Conservation (phyloP, 108 stramenopile species). For the Nitzschia palea region DNA sequence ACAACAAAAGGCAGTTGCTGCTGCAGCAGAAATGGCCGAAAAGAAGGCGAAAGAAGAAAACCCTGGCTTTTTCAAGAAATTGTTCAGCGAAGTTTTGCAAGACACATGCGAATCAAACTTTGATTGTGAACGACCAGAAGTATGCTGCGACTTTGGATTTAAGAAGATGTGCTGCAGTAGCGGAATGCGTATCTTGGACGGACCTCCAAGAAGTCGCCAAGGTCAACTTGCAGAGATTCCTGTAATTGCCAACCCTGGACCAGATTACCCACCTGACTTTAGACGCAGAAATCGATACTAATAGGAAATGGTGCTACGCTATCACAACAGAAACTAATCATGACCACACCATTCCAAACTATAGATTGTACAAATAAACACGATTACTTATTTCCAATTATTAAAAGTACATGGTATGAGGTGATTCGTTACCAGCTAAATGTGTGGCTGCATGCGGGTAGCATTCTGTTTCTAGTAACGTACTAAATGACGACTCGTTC, state of each 20-base stretch:
- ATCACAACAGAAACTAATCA: too few relatives aligned
- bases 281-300: not conserved
- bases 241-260: conserved; percentile 27
- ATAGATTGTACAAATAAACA: too few relatives aligned
- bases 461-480: too few relatives aligned
- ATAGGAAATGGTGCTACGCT: too few relatives aligned
- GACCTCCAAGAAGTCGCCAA: conserved; percentile 7
- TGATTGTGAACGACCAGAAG: conserved; percentile 76
- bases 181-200: conserved; percentile 29
- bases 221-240: conserved; percentile 27
- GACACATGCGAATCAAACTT: conserved; percentile 80
- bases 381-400: too few relatives aligned
- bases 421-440: too few relatives aligned
- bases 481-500: too few relatives aligned
- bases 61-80: conserved; percentile 53
- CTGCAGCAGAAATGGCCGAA: conserved; percentile 25
- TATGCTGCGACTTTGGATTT: conserved; percentile 87
- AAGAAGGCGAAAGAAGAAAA: conserved; percentile 41
- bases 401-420: too few relatives aligned
- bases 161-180: conserved; percentile 78
- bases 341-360: too few relatives aligned
- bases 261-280: conserved; percentile 14
- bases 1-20: conserved; percentile 42
- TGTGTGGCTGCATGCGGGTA: too few relatives aligned
- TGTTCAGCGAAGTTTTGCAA: conserved; percentile 68